Evolutionary conservation across 2,329 filamentous ascomycete genomes (phyloP).

Genomic region (Teratosphaeria nubilosa): DNA sequence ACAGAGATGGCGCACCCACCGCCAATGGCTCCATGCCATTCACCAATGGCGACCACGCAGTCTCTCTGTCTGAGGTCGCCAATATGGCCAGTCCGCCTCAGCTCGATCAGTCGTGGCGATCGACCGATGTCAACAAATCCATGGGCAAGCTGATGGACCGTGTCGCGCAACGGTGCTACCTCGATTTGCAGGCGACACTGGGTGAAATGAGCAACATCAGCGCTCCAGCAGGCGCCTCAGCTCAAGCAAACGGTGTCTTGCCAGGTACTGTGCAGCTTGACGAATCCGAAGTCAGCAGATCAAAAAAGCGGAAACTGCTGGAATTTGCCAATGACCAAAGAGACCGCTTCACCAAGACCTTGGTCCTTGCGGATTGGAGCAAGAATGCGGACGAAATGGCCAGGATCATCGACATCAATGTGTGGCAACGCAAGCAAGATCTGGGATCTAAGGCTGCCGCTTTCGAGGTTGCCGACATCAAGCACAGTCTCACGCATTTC

Average conservation of each 20-base stretch:
- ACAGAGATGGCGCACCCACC: slow-evolving; percentile 6
- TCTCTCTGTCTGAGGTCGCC: neutral
- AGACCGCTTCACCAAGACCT: slow-evolving; percentile 81
- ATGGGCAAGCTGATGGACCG: slow-evolving; percentile 66
- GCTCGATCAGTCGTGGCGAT: slow-evolving; percentile 46
- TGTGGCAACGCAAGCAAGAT: slow-evolving; percentile 50
- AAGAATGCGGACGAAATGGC: slow-evolving; percentile 62
- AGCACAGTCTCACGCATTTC: slow-evolving; percentile 59
- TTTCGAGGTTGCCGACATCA: slow-evolving; percentile 44
- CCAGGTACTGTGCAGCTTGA: slow-evolving; percentile 29
- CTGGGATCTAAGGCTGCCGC: slow-evolving; percentile 21
- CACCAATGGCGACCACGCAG: slow-evolving; percentile 10
- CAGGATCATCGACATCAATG: slow-evolving; percentile 78
- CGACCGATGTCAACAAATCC: slow-evolving; percentile 66
- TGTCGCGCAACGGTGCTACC: slow-evolving; percentile 74
- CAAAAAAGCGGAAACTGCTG: slow-evolving; percentile 66
- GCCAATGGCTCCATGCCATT: slow-evolving; percentile 5
- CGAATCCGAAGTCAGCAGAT: slow-evolving; percentile 53
- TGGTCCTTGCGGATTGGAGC: slow-evolving; percentile 87
- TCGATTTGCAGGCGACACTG: slow-evolving; percentile 62
- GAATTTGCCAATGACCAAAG: slow-evolving; percentile 72
- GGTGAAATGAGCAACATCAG: slow-evolving; percentile 48
- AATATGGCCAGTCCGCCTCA: slow-evolving; percentile 34
- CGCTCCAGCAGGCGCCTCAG: slow-evolving; percentile 48
- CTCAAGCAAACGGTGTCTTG: slow-evolving; percentile 31